Evolutionary conservation across 352 stramenopile species (phyloP).

Genomic region (Phytophthora agathidicida): DNA sequence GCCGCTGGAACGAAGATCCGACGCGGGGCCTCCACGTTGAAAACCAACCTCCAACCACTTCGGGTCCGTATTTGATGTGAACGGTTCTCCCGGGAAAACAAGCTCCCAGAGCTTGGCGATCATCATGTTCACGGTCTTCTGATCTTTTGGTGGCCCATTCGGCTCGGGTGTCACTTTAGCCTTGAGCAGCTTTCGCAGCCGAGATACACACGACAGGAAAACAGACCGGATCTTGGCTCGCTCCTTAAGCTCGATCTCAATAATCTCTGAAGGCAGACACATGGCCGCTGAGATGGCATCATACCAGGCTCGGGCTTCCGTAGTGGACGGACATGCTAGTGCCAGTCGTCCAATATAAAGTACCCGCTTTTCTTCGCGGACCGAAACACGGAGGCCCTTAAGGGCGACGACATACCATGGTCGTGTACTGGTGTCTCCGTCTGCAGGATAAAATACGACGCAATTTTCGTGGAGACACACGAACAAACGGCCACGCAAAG

Average conservation of each 20-base stretch:
- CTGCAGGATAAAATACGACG: slow-evolving; percentile 80
- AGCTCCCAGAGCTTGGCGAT: slow-evolving; percentile 73
- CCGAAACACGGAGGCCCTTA: slow-evolving; percentile 65
- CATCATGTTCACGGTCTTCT: slow-evolving; percentile 82
- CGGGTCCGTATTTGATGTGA: slow-evolving; percentile 73
- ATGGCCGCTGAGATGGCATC: slow-evolving; percentile 69
- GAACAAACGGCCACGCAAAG: slow-evolving; percentile 74
- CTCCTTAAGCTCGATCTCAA: slow-evolving; percentile 81
- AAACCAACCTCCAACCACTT: slow-evolving; percentile 88
- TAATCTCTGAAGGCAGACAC: slow-evolving; percentile 66
- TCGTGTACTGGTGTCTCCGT: slow-evolving; percentile 57
- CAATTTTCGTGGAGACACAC: slow-evolving; percentile 83
- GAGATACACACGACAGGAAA: slow-evolving; percentile 69
- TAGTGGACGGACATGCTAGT: slow-evolving; percentile 55
- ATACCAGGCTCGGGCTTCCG: slow-evolving; percentile 75
- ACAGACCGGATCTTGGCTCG: slow-evolving; percentile 71
- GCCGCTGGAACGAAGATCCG: slow-evolving; percentile 81
- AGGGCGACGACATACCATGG: slow-evolving; percentile 86
- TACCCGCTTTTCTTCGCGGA: slow-evolving; percentile 69
- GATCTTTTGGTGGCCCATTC: slow-evolving; percentile 69
- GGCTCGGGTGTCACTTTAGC: slow-evolving; percentile 80
- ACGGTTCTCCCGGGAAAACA: slow-evolving; percentile 64
- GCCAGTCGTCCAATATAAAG: slow-evolving; percentile 67
- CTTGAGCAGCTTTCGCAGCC: slow-evolving; percentile 77
- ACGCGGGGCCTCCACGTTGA: slow-evolving; percentile 79